phyloP scores from a whole-genome alignment of 148 eudicot species.

The Rhododendron williamsianum region DNA sequence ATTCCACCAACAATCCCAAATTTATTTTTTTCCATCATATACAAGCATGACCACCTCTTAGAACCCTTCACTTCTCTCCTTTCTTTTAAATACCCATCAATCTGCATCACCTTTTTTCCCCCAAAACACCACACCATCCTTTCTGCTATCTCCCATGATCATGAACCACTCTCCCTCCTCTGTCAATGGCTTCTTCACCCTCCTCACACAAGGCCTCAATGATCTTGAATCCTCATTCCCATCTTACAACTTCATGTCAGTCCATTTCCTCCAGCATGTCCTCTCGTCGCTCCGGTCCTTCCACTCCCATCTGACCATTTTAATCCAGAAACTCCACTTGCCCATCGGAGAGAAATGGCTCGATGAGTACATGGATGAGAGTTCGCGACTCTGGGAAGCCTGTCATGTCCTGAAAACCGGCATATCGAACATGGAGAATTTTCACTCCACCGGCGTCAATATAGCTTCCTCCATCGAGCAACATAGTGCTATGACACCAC shows the following conservation, averaged over 20 bases:
- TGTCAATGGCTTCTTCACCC: slow-evolving; percentile 44
- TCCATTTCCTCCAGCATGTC: slow-evolving; percentile 43
- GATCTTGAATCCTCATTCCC: slow-evolving; percentile 31
- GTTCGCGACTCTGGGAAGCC: slow-evolving; percentile 53
- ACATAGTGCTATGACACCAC: slow-evolving; percentile 22
- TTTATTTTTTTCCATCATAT: slow-evolving; percentile 15
- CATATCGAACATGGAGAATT: slow-evolving; percentile 34
- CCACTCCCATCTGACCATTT: slow-evolving; percentile 35
- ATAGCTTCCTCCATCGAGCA: slow-evolving; percentile 29
- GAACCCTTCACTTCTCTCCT: neutral
- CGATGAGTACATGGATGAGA: slow-evolving; percentile 62
- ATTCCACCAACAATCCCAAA: slow-evolving; percentile 40
- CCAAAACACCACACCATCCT: neutral
- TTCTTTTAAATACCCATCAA: slow-evolving; percentile 22
- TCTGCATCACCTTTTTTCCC: slow-evolving; percentile 23
- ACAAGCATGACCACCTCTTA: slow-evolving; percentile 3
- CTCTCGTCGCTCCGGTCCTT: slow-evolving; percentile 43
- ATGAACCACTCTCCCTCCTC: slow-evolving; percentile 35
- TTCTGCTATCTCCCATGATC: slow-evolving; percentile 14
- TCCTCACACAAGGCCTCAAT: slow-evolving; percentile 37
- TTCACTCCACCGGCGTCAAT: slow-evolving; percentile 25
- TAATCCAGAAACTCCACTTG: slow-evolving; percentile 34
- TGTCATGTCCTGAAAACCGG: slow-evolving; percentile 43
- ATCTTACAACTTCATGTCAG: slow-evolving; percentile 39
- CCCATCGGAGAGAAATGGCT: slow-evolving; percentile 59